Evolutionary conservation across 2,329 filamentous ascomycete genomes (phyloP).

Genomic region (Aspergillus japonicus): DNA sequence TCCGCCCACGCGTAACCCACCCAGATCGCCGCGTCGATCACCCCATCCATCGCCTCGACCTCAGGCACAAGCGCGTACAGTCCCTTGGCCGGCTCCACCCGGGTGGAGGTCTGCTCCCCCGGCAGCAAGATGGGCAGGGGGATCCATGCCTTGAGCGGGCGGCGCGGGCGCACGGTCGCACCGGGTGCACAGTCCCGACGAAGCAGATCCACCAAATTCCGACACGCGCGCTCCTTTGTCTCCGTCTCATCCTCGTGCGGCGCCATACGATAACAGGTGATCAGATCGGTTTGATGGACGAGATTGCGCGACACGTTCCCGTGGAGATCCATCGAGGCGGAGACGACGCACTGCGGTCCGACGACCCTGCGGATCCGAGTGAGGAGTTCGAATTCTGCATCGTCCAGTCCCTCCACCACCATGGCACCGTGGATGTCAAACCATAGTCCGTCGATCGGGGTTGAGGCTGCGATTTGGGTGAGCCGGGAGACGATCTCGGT

Average conservation of each 20-base stretch:
- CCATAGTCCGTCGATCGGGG: constrained; percentile 51
- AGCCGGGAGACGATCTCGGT: constrained; percentile 45
- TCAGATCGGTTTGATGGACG: constrained; percentile 51
- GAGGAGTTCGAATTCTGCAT: constrained; percentile 51
- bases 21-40: constrained; percentile 56
- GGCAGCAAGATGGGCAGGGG: constrained; percentile 54
- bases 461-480: constrained; percentile 31
- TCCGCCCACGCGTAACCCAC: constrained; percentile 59
- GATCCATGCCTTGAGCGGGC: constrained; percentile 55
- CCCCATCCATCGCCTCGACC: constrained; percentile 42
- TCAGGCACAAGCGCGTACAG: constrained; percentile 51
- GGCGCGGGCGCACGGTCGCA: background rate
- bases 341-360: constrained; percentile 49
- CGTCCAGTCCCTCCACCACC: constrained; percentile 52
- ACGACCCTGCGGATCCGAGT: constrained; percentile 47
- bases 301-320: constrained; percentile 54
- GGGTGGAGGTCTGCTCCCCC: constrained; percentile 56
- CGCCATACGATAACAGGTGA: constrained; percentile 56
- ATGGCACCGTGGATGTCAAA: constrained; percentile 59
- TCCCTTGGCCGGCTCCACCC: constrained; percentile 52
- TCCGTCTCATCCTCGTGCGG: constrained; percentile 53
- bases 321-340: constrained; percentile 57
- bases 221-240: constrained; percentile 53
- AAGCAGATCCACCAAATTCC: constrained; percentile 48
- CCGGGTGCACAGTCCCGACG: constrained; percentile 1